Base-by-base conservation (phyloP, 2,329 filamentous ascomycete species). In the Fusarium tanahbumbuense region DNA sequence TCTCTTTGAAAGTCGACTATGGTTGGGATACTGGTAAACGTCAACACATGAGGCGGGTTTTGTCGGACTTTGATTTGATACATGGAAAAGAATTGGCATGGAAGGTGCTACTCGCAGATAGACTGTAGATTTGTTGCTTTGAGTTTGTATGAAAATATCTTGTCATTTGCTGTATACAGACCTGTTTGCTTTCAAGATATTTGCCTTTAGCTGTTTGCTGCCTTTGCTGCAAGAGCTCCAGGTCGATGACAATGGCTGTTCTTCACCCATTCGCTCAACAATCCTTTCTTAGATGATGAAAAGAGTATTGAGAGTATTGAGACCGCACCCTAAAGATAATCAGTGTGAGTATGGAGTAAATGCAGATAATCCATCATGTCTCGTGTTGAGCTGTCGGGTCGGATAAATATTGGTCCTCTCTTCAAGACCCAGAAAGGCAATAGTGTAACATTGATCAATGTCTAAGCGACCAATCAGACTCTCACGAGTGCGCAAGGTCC, bases 211-310 rank as follows among this genome's bases (percentile, higher is more conserved):
- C 10, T 37, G 34, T n/a, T 37, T 37, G 34, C 16, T 37, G 18
- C 3, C 10, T 9, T 37, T n/a, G 18, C 10, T 37, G 34, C 34
- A 12, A 37, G 18, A 37, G 34, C 18, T 37, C 34, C 18, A 0
- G 5, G 18, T n/a, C n/a, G 1, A 6, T 18, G 15, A 7, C 18
- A 12, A 12, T 11, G 18, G 10, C 10, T 37, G 18, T n/a, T 37
- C 27, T 18, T 37, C 5, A 37, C 6, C 32, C 2, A 10, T 18
- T 18, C 16, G 16, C 8, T 34, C 16, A 18, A 37, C 16, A 6
- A 6, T 2, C 0, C 10, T 6, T 5, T 37, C 9, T 3, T 11
- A n/a, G 16, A 18, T 37, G 9, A n/a, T n/a, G 6, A 1, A 18
- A 37, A 18, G 18, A 11, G 9, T 6, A 3, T 6, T n/a, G 34